Evolutionary conservation across 495 filamentous ascomycete genomes (phyloP), one percentile per base, ranked within the genome.

Genomic region (Talaromyces proteolyticus): DNA sequence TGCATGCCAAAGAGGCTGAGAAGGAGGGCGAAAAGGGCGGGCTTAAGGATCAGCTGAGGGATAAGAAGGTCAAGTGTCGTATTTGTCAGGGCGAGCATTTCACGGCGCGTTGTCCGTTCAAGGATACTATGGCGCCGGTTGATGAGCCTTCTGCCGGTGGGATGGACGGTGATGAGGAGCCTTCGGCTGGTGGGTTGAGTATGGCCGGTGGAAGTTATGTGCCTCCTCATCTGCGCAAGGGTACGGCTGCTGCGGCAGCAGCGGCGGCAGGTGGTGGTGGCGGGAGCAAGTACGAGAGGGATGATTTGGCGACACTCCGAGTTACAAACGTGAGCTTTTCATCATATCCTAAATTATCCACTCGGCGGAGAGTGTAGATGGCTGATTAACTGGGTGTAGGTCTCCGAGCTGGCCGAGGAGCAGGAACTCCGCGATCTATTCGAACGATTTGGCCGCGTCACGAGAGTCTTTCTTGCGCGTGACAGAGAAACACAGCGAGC

Each of bases 61-160:
- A 96, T 72, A 95, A 95, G 81, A 95, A 95, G 79, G 94, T 98
- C 73, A 96, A 96, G 79, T 98, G 93, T 72, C 84, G 93, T 75
- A 97, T 98, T 64, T 98, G 93, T 73, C 87, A 84, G 67, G 93
- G 94, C 57, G 94, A 97, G 74, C 93, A 98, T 78, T 98, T 96
- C 75, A 98, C 93, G 3, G 90, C 92, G 23, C 82, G 92, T 61
- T 98, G 79, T 86, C 91, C 86, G 21, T 89, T 87, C 70, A 89
- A 88, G 71, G 86, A 88, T 59, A 89, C 86, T 39, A 85, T 89
- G 76, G 84, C 85, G 10, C 86, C 86, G 1, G 77, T 87, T 51
- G 86, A 86, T 44, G 85, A 86, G 61, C 62, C 72, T 6, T 80
- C 81, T 39, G 79, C 69, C 40, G 75, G 73, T 22, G 75, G 67